Base-by-base conservation (phyloP, 2,329 filamentous ascomycete genomes). In the Colletotrichum sidae region DNA sequence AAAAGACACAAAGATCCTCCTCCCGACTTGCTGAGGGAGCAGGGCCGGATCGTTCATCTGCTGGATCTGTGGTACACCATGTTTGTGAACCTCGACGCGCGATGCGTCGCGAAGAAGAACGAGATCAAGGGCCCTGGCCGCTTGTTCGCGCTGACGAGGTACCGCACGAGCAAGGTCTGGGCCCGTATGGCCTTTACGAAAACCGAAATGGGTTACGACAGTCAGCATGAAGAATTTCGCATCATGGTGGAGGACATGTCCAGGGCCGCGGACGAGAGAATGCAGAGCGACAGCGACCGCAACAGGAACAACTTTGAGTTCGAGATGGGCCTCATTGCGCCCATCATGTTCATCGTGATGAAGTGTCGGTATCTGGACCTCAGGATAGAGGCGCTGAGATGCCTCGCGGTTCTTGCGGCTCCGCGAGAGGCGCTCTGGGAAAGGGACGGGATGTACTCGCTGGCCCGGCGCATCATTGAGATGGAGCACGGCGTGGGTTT, bases 311-410 rank as follows among this genome's bases (percentile, higher is more conserved):
- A 51, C 10, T 60, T 60, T 12, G 38, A 46, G 11, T 57, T 66
- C 35, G 63, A 66, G 17, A 57, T 57, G 46, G 58, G 58, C 17
- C 63, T 62, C 35, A 38, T 66, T 4, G 12, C 42, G 9, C 57
- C 42, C 12, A 25, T 66, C 2, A 63, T 34, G 11, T 66, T 66
- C 53, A 15, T 54, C 15, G 41, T 38, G 1, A 50, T 53, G 33
- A 51, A 55, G 34, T 63, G 63, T 9, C 60, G 63, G 17, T 25
- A 33, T 63, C 83, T 77, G 0, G 68, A 76, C 8, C 72, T 80
- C 2, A 70, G 80, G 6, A 72, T 79, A 1, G 73, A 75, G 2
- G 80, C 80, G 0, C 70, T 81, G 0, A 67, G 72, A 8, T 72
- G 81, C 5, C 9, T 68, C 4, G 41, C 25, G 6, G 25, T 38